Conservation (phyloP, 2,329 filamentous ascomycete genomes). For the Colletotrichum orbiculare region DNA sequence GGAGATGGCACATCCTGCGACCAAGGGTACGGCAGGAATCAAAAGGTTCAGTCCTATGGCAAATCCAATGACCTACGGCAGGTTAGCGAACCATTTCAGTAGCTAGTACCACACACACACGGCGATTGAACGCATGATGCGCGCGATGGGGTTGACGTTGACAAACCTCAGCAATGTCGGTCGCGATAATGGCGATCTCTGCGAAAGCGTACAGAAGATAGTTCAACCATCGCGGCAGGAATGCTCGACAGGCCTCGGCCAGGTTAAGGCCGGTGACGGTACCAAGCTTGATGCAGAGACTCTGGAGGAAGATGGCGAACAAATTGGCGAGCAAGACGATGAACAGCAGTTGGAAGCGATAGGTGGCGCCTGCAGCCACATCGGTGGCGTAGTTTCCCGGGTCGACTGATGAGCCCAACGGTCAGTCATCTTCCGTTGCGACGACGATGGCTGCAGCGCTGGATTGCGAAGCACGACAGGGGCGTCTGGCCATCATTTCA, state of each 20-base stretch:
- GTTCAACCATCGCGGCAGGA: constrained; percentile 74
- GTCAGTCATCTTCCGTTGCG: not conserved
- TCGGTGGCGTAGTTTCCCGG: constrained; percentile 78
- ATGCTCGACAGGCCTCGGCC: constrained; percentile 72
- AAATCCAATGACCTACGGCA: constrained; percentile 70
- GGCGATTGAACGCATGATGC: not conserved
- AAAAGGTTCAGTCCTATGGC: constrained; percentile 77
- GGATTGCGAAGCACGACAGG: not conserved
- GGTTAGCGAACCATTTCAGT: constrained; percentile 1
- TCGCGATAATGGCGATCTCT: constrained; percentile 76
- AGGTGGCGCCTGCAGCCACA: constrained; percentile 74
- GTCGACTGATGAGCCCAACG: constrained; percentile 53
- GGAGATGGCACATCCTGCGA: constrained; percentile 75
- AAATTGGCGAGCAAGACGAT: constrained; percentile 76
- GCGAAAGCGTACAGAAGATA: constrained; percentile 70
- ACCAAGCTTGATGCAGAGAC: constrained; percentile 75
- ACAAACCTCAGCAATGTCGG: constrained; percentile 74
- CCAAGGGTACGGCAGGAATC: constrained; percentile 70
- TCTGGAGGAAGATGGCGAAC: constrained; percentile 78
- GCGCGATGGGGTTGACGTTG: no score
- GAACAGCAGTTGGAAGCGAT: constrained; percentile 74
- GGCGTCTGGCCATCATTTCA: no score
- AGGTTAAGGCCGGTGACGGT: constrained; percentile 76
- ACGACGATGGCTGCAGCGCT: not conserved
- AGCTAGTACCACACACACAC: not conserved